phyloP scores from a whole-genome alignment of 1,284 basidiomycete genomes.

The Cystobasidium pallidum region DNA sequence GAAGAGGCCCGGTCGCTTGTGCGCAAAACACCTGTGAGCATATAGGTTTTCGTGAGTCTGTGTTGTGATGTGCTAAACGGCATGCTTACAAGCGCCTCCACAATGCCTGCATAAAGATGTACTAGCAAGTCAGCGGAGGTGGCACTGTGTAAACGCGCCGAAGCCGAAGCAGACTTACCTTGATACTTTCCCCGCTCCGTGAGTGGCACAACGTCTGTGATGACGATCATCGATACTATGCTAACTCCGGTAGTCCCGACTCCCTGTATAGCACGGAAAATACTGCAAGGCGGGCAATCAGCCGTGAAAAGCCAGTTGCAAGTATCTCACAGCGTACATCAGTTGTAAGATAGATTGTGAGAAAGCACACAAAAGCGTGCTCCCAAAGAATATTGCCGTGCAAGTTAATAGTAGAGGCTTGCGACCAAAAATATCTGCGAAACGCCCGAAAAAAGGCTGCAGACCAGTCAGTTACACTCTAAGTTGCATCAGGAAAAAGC shows the following conservation, averaged over 20 bases:
- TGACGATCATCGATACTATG: conserved; percentile 2
- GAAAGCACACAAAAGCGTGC: conserved; percentile 27
- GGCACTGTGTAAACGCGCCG: too few relatives aligned
- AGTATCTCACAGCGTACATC: neutral
- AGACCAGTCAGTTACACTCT: neutral
- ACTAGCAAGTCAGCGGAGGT: neutral
- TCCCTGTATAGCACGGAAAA: conserved; percentile 27
- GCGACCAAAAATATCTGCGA: conserved; percentile 30
- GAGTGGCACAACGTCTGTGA: conserved; percentile 29
- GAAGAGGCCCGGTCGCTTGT: conserved; percentile 21
- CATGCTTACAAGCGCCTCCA: conserved; percentile 20
- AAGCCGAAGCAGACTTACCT: conserved; percentile 2
- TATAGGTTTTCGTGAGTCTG: neutral
- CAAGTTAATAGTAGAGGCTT: conserved; percentile 11
- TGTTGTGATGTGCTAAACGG: neutral
- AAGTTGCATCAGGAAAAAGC: too few relatives aligned
- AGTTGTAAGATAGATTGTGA: conserved; percentile 11
- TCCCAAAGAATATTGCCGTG: conserved; percentile 28
- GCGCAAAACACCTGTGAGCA: neutral
- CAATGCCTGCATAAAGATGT: conserved; percentile 4
- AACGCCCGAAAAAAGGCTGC: conserved; percentile 35
- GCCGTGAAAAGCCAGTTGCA: neutral
- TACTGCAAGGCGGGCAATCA: neutral
- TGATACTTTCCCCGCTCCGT: conserved; percentile 29
- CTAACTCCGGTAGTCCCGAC: conserved; percentile 11